These are phyloP conservation scores for Agrocybe chaxingu DNA, from an alignment of 768 basidiomycete species.

Conservation along the genomic window DNA sequence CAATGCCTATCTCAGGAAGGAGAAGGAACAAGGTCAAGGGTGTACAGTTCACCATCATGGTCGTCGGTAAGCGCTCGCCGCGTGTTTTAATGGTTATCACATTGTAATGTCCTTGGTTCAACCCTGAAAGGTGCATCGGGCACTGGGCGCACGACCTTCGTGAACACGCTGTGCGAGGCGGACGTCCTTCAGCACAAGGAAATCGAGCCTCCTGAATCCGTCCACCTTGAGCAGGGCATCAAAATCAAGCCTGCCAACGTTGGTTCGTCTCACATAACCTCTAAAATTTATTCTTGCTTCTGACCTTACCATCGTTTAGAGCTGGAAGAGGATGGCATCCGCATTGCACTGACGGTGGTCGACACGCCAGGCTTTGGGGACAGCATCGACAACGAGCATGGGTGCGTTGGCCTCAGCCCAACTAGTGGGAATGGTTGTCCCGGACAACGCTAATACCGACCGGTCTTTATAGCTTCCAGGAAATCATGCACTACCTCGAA, in stretches of 20 bases:
- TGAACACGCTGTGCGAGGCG: slow-evolving; percentile 87
- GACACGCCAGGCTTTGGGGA: slow-evolving; percentile 93
- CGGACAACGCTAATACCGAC: no score
- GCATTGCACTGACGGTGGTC: slow-evolving; percentile 86
- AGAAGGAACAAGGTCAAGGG: slow-evolving; percentile 84
- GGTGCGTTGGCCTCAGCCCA: slow-evolving; percentile 44
- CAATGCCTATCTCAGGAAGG: slow-evolving; percentile 47
- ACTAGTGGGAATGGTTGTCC: background rate
- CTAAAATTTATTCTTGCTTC: background rate
- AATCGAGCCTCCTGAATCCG: slow-evolving; percentile 58
- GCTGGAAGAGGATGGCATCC: slow-evolving; percentile 87
- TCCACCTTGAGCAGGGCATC: slow-evolving; percentile 76
- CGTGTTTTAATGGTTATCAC: background rate
- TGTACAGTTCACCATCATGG: slow-evolving; percentile 86
- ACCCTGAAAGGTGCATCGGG: slow-evolving; percentile 70
- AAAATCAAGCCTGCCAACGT: slow-evolving; percentile 81
- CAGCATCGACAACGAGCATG: slow-evolving; percentile 85
- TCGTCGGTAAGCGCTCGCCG: slow-evolving; percentile 63
- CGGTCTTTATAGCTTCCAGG: slow-evolving; percentile 62
- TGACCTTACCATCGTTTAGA: slow-evolving; percentile 39
- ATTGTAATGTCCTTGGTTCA: background rate
- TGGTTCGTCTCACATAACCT: slow-evolving; percentile 41
- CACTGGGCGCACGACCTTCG: slow-evolving; percentile 85
- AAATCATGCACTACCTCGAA: slow-evolving; percentile 84
- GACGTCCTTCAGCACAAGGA: slow-evolving; percentile 71